phyloP scores from a whole-genome alignment of 371 early-diverging fungal genomes.

The Quaeritorhiza haematococci region DNA sequence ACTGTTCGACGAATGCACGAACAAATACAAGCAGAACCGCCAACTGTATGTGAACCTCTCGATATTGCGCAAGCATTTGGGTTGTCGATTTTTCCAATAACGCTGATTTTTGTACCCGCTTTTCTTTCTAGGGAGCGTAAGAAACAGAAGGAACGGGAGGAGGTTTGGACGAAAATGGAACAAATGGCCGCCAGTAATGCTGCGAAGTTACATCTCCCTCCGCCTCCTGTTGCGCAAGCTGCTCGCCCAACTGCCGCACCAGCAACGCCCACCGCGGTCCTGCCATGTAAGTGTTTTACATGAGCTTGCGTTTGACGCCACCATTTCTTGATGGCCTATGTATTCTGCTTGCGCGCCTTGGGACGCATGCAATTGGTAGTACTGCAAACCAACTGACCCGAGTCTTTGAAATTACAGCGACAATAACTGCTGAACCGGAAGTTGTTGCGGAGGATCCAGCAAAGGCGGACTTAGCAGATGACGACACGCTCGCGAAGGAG shows the following conservation, averaged over 20 bases:
- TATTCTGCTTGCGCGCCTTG: no score
- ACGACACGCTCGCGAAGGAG: conserved; percentile 41
- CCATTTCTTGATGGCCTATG: no score
- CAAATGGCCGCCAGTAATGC: conserved; percentile 30
- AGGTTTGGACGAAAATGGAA: conserved; percentile 76
- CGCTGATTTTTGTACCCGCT: neutral
- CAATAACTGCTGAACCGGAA: conserved; percentile 4
- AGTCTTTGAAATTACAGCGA: neutral
- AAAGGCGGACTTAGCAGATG: conserved; percentile 26
- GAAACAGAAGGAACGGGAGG: conserved; percentile 79
- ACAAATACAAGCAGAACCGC: conserved; percentile 71
- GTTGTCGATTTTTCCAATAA: neutral
- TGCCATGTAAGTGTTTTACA: no score
- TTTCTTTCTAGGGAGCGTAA: conserved; percentile 64
- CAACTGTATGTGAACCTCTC: conserved; percentile 59
- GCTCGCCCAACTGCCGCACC: no score
- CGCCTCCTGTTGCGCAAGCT: no score
- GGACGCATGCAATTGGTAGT: no score
- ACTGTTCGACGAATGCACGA: conserved; percentile 84
- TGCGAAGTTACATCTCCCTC: conserved; percentile 13
- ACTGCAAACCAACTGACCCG: no score
- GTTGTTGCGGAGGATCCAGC: conserved; percentile 21
- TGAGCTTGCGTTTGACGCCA: no score
- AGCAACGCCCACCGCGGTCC: no score
- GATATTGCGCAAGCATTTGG: no score